Evolutionary conservation across 495 filamentous ascomycete genomes (phyloP), one percentile per base, ranked within the genome.

Genomic region (Lichenothelia convexa): DNA sequence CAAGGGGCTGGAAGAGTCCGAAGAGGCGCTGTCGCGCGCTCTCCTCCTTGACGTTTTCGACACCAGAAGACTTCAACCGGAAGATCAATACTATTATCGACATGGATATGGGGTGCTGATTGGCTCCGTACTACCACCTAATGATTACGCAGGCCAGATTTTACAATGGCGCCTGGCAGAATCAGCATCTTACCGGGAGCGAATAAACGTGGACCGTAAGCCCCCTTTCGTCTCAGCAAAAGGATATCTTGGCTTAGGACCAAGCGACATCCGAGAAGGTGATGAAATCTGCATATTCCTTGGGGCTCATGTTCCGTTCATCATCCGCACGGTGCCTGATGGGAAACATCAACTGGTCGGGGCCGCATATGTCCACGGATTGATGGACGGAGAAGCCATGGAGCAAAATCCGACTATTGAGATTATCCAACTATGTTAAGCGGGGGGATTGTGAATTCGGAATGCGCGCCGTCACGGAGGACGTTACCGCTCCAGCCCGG

Each of bases 301-400:
- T 16, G 34, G 34, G 3, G 34, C 34, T 1, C 7, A 9, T 13
- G 34, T 36, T 5, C 34, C 34, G 18, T 36, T 21, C 18, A 27
- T 36, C 8, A 11, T 36, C 7, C 20, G 34, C 11, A 15, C 6
- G 12, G 34, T 1, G 8, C 4, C 20, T 6, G 11, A 15, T 26
- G 5, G 16, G 15, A 16, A 36, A 16, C 7, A 21, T 15, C 13
- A 18, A 22, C 23, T 36, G 18, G 34, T 36, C 7, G 2, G 34
- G 7, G 34, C 22, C 20, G 18, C 19, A 5, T 36, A 36, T 17
- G 15, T 36, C 4, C 34, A 36, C 27, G 34, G 34, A 5, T 23
- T 36, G 7, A 36, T 36, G 34, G 21, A 26, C 18, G 34, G 34
- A 18, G 34, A 26, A 16, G 11, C n/a, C 5, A 35, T 27, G 24